phyloP scores from a whole-genome alignment of 345 rosid genomes.

The Anacardium occidentale region DNA sequence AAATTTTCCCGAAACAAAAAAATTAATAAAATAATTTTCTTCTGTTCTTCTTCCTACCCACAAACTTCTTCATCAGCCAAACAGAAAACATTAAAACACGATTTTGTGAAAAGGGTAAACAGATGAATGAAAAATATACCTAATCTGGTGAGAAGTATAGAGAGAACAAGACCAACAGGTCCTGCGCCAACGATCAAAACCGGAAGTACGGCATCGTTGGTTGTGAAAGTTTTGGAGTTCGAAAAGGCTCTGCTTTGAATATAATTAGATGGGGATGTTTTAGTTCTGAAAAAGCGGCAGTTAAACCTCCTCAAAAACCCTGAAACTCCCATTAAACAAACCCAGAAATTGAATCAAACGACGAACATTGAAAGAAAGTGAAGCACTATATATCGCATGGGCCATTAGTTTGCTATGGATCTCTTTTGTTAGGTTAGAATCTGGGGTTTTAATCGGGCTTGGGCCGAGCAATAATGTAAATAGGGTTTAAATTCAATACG shows the following conservation, averaged over 20 bases:
- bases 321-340: constrained; percentile 39
- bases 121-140: constrained; percentile 34
- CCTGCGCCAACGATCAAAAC: constrained; percentile 94
- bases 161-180: constrained; percentile 89
- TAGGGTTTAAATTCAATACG: too few relatives aligned
- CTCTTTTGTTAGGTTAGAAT: neutral
- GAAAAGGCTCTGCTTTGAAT: constrained; percentile 43
- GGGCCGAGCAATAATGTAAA: too few relatives aligned
- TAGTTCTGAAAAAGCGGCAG: constrained; percentile 32
- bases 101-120: neutral
- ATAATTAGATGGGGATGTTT: constrained; percentile 27
- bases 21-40: neutral
- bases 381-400: neutral
- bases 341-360: constrained; percentile 7
- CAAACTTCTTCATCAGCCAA: neutral
- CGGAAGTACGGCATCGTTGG: constrained; percentile 52
- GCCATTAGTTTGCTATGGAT: neutral
- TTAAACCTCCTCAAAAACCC: constrained; percentile 46
- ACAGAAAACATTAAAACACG: neutral
- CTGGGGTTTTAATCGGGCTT: neutral
- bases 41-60: neutral
- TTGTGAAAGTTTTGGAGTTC: constrained; percentile 16
- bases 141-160: constrained; percentile 74
- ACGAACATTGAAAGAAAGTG: neutral
- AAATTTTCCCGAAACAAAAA: neutral